Base-by-base conservation (phyloP, 371 early-diverging fungal species). In the Apophysomyces elegans region DNA sequence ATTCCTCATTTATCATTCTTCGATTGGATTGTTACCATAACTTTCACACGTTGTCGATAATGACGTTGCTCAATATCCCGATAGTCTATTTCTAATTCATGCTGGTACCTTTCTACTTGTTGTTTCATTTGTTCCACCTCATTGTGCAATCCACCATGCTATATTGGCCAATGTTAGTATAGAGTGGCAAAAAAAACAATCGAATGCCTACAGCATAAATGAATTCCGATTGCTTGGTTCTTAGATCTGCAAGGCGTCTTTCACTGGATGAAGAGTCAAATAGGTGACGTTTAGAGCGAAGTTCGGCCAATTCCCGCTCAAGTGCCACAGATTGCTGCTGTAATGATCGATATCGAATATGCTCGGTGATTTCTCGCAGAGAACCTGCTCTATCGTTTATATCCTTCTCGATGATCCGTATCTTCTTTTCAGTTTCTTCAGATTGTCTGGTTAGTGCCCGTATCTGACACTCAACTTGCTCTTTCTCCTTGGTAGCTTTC, bases 121-220 rank as follows among this genome's bases (percentile, higher is more conserved):
- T 88, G 88, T 70, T 92, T 87, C 60, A 98, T 74, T 73, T 98
- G 96, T 65, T 88, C 91, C 37, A 93, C 67, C 72, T 96, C 95
- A 35, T 99, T 99, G 35, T 85, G 76, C 9, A 96, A 61, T 6
- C 85, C 84, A 5, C 95, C 91, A 9, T 88, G 84, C 87, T 90
- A 70, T 12, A 16, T 41, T 12, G 14, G 0, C 37, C 46, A 58
- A 5, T 7, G 45, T 54, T 14, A 58, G 8, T 26, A 16, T 21
- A 11, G 7, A 37, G 36, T 36, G 65, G 46, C 37, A 61, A 26
- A 8, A 41, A 1, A 63, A 61, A 18, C 37, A 35, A 1, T 41
- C 1, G 0, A 5, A 8, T 32, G 1, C 58, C 38, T 81, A 87
- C 87, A 76, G 90, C 86, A n/a, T 79, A 77, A 37, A 80, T 74